Conservation (phyloP, 768 basidiomycete genomes). For the Sporobolomyces pararoseus region DNA sequence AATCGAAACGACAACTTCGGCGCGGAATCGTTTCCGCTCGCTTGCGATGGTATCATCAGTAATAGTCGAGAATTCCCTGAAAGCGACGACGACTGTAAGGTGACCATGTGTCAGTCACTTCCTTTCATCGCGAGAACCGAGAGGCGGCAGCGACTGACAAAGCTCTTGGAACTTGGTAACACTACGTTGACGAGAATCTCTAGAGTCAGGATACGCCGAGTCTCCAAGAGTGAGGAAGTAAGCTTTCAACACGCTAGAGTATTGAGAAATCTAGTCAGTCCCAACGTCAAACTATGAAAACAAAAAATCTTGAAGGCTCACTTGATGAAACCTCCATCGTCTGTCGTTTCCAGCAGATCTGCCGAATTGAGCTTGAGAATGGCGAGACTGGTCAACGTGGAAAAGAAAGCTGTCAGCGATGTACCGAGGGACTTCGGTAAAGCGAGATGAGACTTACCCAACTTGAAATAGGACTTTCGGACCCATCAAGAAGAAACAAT, state of each 20-base stretch:
- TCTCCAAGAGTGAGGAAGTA: conserved; percentile 92
- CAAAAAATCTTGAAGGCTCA: conserved; percentile 46
- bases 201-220: conserved; percentile 84
- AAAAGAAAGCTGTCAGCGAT: neutral
- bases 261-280: neutral
- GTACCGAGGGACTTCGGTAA: no score
- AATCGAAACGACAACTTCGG: conserved; percentile 85
- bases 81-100: conserved; percentile 72
- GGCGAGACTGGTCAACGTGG: conserved; percentile 55
- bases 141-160: conserved; percentile 1
- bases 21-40: conserved; percentile 78
- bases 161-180: conserved; percentile 95
- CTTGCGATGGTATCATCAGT: conserved; percentile 86
- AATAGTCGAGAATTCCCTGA: conserved; percentile 88
- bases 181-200: conserved; percentile 81
- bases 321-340: conserved; percentile 96
- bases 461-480: conserved; percentile 98
- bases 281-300: neutral
- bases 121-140: neutral
- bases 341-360: conserved; percentile 82
- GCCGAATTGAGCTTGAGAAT: conserved; percentile 98
- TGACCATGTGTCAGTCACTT: neutral
- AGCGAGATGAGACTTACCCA: conserved; percentile 59
- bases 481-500: conserved; percentile 78
- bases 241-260: conserved; percentile 78